phyloP scores from a whole-genome alignment of 768 basidiomycete species.

The Trametopsis cervina region DNA sequence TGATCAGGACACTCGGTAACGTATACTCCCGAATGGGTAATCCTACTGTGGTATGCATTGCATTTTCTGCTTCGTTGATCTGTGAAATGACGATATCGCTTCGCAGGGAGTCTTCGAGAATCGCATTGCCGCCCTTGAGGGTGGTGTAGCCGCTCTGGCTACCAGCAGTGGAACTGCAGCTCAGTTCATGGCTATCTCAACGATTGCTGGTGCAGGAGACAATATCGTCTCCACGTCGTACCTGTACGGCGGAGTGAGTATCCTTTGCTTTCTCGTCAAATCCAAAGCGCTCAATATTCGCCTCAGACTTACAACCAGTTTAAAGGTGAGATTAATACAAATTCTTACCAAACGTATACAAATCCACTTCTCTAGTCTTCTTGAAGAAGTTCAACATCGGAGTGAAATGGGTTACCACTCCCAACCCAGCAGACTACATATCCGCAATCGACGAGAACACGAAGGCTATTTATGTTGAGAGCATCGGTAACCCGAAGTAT shows the following conservation, averaged over 20 bases:
- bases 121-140: conserved; percentile 75
- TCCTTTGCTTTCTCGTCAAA: neutral
- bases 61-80: neutral
- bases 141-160: conserved; percentile 70
- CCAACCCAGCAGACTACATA: conserved; percentile 49
- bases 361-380: conserved; percentile 35
- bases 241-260: conserved; percentile 62
- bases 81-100: neutral
- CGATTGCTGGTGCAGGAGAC: conserved; percentile 58
- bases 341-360: neutral
- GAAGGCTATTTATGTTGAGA: conserved; percentile 70
- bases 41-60: conserved; percentile 53
- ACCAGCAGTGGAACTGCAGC: conserved; percentile 71
- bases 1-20: conserved; percentile 42
- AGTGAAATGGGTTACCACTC: conserved; percentile 54
- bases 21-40: conserved; percentile 67
- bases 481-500: conserved; percentile 76
- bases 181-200: conserved; percentile 64
- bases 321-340: conserved; percentile 36
- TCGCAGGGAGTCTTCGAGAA: conserved; percentile 70
- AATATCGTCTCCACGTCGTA: conserved; percentile 69
- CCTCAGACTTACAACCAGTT: conserved; percentile 62
- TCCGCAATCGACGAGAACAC: conserved; percentile 73
- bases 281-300: neutral
- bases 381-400: conserved; percentile 64